A percentile compares a stretch with the other conserved stretches of the same genome.
phyloP scores from a whole-genome alignment of 2,329 filamentous ascomycete genomes.

The Xylariaceae sp. region DNA sequence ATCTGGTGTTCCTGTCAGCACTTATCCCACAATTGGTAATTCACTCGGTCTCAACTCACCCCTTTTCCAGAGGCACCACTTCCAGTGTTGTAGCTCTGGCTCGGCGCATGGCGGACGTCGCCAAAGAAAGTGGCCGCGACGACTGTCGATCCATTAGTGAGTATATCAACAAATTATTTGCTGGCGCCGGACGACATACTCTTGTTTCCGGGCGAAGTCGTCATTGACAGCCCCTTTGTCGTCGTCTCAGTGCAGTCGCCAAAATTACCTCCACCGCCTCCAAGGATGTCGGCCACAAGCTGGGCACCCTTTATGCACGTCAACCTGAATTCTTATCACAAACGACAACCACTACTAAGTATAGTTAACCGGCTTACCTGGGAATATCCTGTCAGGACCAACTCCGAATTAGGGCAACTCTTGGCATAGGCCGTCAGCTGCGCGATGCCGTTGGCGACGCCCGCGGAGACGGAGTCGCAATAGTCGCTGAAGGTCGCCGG shows the following conservation, averaged over 20 bases:
- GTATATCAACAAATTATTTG: background rate
- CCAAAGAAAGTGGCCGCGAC: slow-evolving; percentile 22
- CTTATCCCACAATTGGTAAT: background rate
- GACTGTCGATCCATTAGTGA: slow-evolving; percentile 7
- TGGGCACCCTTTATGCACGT: slow-evolving; percentile 5
- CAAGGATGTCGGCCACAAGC: slow-evolving; percentile 15
- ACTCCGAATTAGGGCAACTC: slow-evolving; percentile 22
- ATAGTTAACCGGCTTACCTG: slow-evolving; percentile 21
- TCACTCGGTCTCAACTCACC: too few relatives aligned
- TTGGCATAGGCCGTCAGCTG: slow-evolving; percentile 23
- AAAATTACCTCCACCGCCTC: slow-evolving; percentile 16
- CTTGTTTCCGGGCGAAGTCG: slow-evolving; percentile 8
- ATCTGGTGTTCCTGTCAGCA: slow-evolving; percentile 5
- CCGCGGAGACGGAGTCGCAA: slow-evolving; percentile 20
- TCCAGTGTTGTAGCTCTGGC: slow-evolving; percentile 24
- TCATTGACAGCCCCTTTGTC: slow-evolving; percentile 6
- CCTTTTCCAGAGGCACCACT: slow-evolving; percentile 17
- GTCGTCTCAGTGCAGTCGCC: slow-evolving; percentile 12
- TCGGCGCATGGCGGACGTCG: slow-evolving; percentile 22
- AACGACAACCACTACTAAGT: background rate
- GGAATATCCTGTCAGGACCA: slow-evolving; percentile 27
- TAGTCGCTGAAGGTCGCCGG: slow-evolving; percentile 17
- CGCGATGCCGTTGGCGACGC: slow-evolving; percentile 15
- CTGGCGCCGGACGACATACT: background rate
- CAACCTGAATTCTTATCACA: background rate